Evolutionary conservation across 2,329 filamentous ascomycete genomes (phyloP).

Genomic region (Seiridium unicorne): DNA sequence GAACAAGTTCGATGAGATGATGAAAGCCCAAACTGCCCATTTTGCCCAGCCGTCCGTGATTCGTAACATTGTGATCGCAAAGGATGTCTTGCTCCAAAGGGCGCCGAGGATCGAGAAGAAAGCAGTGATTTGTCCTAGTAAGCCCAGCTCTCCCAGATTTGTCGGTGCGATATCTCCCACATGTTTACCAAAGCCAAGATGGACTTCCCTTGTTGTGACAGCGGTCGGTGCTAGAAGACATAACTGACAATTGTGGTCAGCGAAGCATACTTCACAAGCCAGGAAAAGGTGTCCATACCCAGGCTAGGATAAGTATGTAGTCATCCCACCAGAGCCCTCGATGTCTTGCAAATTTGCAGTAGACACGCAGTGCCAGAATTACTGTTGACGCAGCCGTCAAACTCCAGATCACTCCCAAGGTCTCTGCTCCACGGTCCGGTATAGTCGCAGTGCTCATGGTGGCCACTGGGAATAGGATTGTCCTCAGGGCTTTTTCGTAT

Average conservation of each 20-base stretch:
- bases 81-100: slow-evolving; percentile 28
- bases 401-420: background rate
- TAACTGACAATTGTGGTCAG: background rate
- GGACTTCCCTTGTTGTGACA: background rate
- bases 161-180: slow-evolving; percentile 6
- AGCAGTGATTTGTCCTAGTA: slow-evolving; percentile 1
- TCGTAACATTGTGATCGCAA: slow-evolving; percentile 27
- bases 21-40: slow-evolving; percentile 21
- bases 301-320: slow-evolving; percentile 21
- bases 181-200: slow-evolving; percentile 8
- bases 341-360: slow-evolving; percentile 1
- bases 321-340: slow-evolving; percentile 25
- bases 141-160: slow-evolving; percentile 14
- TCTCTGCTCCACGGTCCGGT: background rate
- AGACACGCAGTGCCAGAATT: background rate
- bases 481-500: no score
- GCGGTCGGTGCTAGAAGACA: background rate
- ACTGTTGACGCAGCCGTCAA: background rate
- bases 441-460: background rate
- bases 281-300: slow-evolving; percentile 13
- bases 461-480: background rate
- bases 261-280: no score
- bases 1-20: slow-evolving; percentile 20
- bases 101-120: slow-evolving; percentile 23
- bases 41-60: slow-evolving; percentile 16